These are phyloP conservation scores for Phytophthora foliorum DNA, from an alignment of 352 stramenopile species.

Conservation along the genomic window DNA sequence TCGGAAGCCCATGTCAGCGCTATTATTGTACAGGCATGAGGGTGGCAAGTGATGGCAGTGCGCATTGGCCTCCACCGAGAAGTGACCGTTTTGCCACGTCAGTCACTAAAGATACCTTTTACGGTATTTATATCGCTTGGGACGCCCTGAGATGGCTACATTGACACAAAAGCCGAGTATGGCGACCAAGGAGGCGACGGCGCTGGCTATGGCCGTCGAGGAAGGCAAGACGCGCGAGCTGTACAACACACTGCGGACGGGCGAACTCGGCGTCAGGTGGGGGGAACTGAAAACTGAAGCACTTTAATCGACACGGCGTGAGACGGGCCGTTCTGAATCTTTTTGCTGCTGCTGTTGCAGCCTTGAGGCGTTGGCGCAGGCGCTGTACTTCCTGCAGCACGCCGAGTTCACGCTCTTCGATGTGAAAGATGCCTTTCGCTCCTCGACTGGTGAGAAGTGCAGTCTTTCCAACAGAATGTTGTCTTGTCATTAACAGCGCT, in stretches of 20 bases:
- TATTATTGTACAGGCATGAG: no score
- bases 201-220: constrained; percentile 37
- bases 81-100: no score
- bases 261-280: constrained; percentile 63
- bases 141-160: constrained; percentile 11
- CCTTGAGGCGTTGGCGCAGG: constrained; percentile 51
- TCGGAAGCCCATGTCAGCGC: no score
- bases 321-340: constrained; percentile 12
- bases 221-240: constrained; percentile 54
- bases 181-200: constrained; percentile 20
- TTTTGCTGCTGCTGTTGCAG: constrained; percentile 12
- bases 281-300: background rate
- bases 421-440: constrained; percentile 67
- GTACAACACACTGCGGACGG: constrained; percentile 61
- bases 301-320: constrained; percentile 8
- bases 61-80: constrained; percentile 2
- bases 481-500: background rate
- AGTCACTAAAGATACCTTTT: constrained; percentile 37
- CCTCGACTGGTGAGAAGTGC: constrained; percentile 48
- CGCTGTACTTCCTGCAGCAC: constrained; percentile 78
- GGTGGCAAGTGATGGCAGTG: background rate
- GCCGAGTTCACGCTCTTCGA: constrained; percentile 72
- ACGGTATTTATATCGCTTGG: constrained; percentile 38
- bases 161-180: background rate
- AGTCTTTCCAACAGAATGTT: background rate